phyloP scores from a whole-genome alignment of 768 basidiomycete genomes.

The Pisolithus marmoratus region DNA sequence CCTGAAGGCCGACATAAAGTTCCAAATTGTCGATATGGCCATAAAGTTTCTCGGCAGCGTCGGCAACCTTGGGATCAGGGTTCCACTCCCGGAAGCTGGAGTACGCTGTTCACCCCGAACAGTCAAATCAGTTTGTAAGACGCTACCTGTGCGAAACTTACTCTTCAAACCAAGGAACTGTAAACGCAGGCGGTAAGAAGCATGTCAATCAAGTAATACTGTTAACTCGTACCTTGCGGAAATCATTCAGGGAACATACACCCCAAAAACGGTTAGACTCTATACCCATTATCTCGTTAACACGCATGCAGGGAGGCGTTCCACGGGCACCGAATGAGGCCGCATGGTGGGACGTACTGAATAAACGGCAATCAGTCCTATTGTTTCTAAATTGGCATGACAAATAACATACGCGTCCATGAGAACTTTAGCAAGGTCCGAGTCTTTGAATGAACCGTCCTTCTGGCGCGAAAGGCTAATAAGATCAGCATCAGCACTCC shows the following conservation, averaged over 20 bases:
- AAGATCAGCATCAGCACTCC: conserved; percentile 1
- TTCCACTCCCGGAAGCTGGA: conserved; percentile 79
- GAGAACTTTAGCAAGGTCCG: conserved; percentile 60
- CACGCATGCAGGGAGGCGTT: conserved; percentile 67
- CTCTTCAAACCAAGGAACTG: conserved; percentile 75
- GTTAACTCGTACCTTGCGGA: conserved; percentile 50
- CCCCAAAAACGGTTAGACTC: conserved; percentile 74
- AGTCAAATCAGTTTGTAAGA: background rate
- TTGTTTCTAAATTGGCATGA: background rate
- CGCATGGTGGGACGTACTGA: conserved; percentile 66
- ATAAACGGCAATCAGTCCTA: background rate
- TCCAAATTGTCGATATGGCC: conserved; percentile 72
- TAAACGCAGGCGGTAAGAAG: background rate
- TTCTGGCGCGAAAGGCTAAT: conserved; percentile 53
- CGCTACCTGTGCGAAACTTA: conserved; percentile 28
- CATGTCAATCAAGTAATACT: background rate
- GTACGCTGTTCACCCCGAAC: conserved; percentile 42
- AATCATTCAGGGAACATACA: conserved; percentile 79
- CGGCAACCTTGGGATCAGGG: conserved; percentile 58
- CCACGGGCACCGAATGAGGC: conserved; percentile 71
- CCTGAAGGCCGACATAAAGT: conserved; percentile 76
- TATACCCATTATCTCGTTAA: conserved; percentile 84
- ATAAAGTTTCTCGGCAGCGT: conserved; percentile 72
- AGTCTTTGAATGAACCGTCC: conserved; percentile 59
- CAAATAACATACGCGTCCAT: conserved; percentile 54